These are phyloP conservation scores for Hymenoscyphus infarciens DNA, from an alignment of 2,329 filamentous ascomycete species.

Conservation along the genomic window DNA sequence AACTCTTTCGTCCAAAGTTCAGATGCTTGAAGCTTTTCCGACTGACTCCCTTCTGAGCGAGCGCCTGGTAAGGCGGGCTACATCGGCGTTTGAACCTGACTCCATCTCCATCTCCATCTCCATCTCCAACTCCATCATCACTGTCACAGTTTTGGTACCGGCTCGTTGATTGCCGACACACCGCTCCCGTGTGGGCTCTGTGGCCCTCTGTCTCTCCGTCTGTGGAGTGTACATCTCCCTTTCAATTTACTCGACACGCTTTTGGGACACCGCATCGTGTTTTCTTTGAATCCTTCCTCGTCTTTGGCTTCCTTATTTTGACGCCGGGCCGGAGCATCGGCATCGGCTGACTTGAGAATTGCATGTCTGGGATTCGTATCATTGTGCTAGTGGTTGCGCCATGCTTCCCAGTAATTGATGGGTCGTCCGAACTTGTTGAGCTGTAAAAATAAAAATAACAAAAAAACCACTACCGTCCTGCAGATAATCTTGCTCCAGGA, in stretches of 20 bases:
- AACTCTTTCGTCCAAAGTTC: not conserved
- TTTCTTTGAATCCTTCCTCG: not conserved
- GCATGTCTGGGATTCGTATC: not conserved
- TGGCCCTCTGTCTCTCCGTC: not conserved
- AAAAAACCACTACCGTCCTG: not conserved
- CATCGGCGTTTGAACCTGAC: not conserved
- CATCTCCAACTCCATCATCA: not conserved
- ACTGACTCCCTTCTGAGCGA: too few relatives aligned
- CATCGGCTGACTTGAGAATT: not conserved
- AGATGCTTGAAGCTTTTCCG: not conserved
- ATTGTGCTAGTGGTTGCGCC: not conserved
- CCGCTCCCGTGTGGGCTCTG: not conserved
- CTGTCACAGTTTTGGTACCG: constrained; percentile 1
- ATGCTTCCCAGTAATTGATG: not conserved
- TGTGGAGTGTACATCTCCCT: constrained; percentile 1
- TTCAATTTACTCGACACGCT: not conserved
- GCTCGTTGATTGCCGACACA: constrained; percentile 1
- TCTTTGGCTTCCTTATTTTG: not conserved
- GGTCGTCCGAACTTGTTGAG: not conserved
- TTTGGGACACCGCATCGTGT: constrained; percentile 1
- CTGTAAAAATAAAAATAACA: not conserved
- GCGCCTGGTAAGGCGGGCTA: not conserved
- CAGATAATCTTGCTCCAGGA: not conserved
- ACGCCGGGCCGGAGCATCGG: not conserved
- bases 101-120: not conserved